These are phyloP conservation scores for Globisporangium echinulatum DNA, from an alignment of 352 stramenopile species.

Conservation along the genomic window DNA sequence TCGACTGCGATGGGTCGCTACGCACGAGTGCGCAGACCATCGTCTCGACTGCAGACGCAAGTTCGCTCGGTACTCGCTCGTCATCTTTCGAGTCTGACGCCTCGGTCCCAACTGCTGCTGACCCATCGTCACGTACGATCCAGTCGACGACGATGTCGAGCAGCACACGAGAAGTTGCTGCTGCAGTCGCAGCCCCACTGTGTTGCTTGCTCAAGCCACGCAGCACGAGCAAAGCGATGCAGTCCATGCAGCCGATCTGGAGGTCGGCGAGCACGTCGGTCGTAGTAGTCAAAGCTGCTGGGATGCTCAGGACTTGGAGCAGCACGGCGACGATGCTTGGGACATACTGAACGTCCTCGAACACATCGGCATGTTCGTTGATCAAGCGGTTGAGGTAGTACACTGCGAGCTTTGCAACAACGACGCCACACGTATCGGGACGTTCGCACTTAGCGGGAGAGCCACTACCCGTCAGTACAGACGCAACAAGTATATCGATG, in stretches of 20 bases:
- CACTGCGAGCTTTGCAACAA: slow-evolving; percentile 62
- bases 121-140: slow-evolving; percentile 11
- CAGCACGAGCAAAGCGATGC: slow-evolving; percentile 40
- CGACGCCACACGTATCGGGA: slow-evolving; percentile 29
- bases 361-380: slow-evolving; percentile 25
- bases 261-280: slow-evolving; percentile 45
- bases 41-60: slow-evolving; percentile 10
- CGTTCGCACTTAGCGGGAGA: too few species aligned
- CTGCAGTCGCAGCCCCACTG: background rate
- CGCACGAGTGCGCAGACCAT: slow-evolving; percentile 9
- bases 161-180: slow-evolving; percentile 11
- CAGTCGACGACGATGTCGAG: slow-evolving; percentile 29
- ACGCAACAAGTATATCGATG: too few species aligned
- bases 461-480: slow-evolving; percentile 1
- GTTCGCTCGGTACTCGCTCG: slow-evolving; percentile 1
- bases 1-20: slow-evolving; percentile 11
- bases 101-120: background rate
- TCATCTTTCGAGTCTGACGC: background rate
- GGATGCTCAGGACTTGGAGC: slow-evolving; percentile 42
- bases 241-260: slow-evolving; percentile 68
- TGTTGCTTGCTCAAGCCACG: slow-evolving; percentile 9
- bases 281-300: background rate
- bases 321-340: slow-evolving; percentile 28
- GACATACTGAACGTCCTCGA: slow-evolving; percentile 15
- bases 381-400: slow-evolving; percentile 75